Conservation (phyloP, 805 yeast genomes). For the Yueomyces sp. region DNA sequence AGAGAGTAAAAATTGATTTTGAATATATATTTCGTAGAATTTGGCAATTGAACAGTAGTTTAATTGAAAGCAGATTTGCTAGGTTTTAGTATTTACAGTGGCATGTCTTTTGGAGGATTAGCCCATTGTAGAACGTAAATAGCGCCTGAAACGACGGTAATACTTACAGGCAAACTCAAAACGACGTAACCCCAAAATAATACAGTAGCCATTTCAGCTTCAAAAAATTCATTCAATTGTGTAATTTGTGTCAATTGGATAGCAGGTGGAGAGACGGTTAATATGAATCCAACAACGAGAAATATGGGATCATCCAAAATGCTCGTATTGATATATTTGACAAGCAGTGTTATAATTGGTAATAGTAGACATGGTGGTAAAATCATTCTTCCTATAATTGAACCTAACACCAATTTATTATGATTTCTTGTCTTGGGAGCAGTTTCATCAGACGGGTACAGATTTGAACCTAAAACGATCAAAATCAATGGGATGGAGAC, state of each 20-base stretch:
- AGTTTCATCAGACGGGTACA: constrained; percentile 53
- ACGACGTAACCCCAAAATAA: constrained; percentile 74
- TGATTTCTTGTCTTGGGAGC: constrained; percentile 50
- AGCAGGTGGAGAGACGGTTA: constrained; percentile 74
- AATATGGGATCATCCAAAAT: constrained; percentile 74
- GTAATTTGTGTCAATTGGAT: constrained; percentile 73
- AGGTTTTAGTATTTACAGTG: too few species aligned
- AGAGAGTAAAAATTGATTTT: too few species aligned
- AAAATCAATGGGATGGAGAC: constrained; percentile 69
- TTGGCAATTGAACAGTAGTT: too few species aligned
- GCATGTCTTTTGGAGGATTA: constrained; percentile 2
- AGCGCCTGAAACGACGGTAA: constrained; percentile 54
- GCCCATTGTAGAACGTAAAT: constrained; percentile 36
- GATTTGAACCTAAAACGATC: constrained; percentile 66
- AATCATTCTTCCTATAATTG: constrained; percentile 66
- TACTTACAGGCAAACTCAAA: constrained; percentile 64
- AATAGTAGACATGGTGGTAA: constrained; percentile 55
- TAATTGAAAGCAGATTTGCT: too few species aligned
- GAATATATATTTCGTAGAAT: too few species aligned
- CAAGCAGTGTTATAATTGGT: constrained; percentile 53
- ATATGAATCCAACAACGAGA: constrained; percentile 58
- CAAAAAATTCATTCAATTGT: constrained; percentile 61
- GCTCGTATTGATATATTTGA: constrained; percentile 49
- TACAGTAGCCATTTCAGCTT: constrained; percentile 73
- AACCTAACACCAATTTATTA: constrained; percentile 49